phyloP scores from a whole-genome alignment of 1,139 yeast genomes.

The Schwanniomyces etchellsii region DNA sequence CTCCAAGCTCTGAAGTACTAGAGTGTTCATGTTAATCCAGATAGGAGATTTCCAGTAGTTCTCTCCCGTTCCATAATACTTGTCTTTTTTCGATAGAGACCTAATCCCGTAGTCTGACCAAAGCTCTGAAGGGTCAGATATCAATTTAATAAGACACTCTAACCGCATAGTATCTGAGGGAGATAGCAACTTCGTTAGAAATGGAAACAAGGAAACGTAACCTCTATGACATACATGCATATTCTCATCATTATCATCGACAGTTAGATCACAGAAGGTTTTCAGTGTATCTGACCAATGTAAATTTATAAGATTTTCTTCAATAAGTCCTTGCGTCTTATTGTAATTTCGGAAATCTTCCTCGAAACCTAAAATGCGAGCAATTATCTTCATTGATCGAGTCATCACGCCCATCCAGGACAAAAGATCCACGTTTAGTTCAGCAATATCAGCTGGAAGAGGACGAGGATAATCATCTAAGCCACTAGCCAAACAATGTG shows the following conservation, averaged over 20 bases:
- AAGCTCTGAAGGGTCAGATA: conserved; percentile 65
- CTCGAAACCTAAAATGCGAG: conserved; percentile 51
- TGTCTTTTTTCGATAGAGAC: conserved; percentile 68
- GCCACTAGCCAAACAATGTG: conserved; percentile 90
- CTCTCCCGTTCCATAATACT: conserved; percentile 68
- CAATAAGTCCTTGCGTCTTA: conserved; percentile 50
- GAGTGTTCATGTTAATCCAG: conserved; percentile 89
- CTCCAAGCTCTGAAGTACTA: conserved; percentile 64
- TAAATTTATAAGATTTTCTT: conserved; percentile 57
- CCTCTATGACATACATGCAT: conserved; percentile 80
- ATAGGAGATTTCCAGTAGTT: conserved; percentile 96
- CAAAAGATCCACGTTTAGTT: conserved; percentile 81
- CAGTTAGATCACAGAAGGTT: conserved; percentile 80
- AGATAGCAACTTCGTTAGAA: conserved; percentile 65
- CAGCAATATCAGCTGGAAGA: conserved; percentile 76
- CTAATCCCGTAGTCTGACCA: conserved; percentile 82
- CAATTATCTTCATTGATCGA: conserved; percentile 69
- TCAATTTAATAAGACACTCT: conserved; percentile 44
- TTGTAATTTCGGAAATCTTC: conserved; percentile 54
- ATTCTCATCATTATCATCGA: conserved; percentile 66
- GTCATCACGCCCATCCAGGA: conserved; percentile 96
- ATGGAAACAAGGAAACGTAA: conserved; percentile 81
- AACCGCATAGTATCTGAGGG: conserved; percentile 44
- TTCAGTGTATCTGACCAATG: conserved; percentile 73
- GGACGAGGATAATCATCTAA: conserved; percentile 94